Base-by-base conservation (phyloP, 2,329 filamentous ascomycete genomes). In the Pochonia chlamydosporia region DNA sequence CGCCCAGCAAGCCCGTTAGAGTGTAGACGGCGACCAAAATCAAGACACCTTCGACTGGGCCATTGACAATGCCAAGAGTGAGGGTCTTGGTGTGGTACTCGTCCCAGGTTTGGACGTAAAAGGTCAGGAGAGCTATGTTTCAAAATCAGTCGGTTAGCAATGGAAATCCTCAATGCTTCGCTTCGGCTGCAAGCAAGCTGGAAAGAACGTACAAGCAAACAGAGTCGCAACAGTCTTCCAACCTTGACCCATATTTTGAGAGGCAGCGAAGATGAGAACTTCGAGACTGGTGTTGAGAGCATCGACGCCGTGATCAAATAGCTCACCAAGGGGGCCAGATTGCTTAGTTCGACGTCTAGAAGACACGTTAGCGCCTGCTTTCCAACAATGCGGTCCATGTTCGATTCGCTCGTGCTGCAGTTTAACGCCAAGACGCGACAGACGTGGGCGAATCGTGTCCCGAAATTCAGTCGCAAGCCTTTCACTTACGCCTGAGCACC, bases 21-120 rank as follows among this genome's bases (percentile, higher is more conserved):
- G 82, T 80, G 66, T 93, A 97, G 50, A 99, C 83, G 47, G 79
- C 63, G 58, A 89, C 85, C 18, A 99, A 77, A 35, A 89, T 90
- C 40, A 97, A 70, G 47, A 99, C 85, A 44, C 93, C 93, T 69
- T 99, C 93, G 31, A 99, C 93, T 4, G 93, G 93, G 1, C 93
- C 93, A 54, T 92, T 96, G 55, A 99, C 78, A 52, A 97, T 73
- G 49, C 93, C 93, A 5, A 99, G 80, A 2, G 90, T 96, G 41
- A 99, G 79, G 3, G 91, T 93, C 67, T 96, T 91, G 44, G 93
- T 99, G 71, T 97, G 92, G 70, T 97, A 99, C 66, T 97, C 93
- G 63, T 99, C 93, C 93, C 93, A 99, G 28, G 93, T 97, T 66
- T 97, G 93, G 36, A 97, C 86, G 67, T 97, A 97, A 68, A 99